phyloP scores from a whole-genome alignment of 805 yeast species.

The Kluyveromyces aestuarii region DNA sequence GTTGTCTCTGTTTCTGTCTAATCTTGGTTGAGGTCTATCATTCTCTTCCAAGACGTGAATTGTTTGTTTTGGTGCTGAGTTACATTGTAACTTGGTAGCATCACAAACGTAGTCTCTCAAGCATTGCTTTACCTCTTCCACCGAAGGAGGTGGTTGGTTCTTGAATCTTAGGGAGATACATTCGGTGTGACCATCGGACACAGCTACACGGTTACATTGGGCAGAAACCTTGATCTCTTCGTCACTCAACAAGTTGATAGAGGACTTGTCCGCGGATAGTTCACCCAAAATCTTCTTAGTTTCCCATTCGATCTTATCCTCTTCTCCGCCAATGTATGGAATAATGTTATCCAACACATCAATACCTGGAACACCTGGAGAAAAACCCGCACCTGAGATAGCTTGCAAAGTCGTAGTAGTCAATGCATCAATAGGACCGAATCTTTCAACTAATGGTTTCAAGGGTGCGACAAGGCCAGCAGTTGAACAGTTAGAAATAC shows the following conservation, averaged over 20 bases:
- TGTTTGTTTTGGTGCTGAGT: conserved; percentile 87
- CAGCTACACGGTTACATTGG: conserved; percentile 95
- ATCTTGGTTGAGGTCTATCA: conserved; percentile 96
- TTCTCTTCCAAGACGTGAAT: conserved; percentile 85
- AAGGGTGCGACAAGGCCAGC: conserved; percentile 96
- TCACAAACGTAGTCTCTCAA: conserved; percentile 73
- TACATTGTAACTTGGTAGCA: conserved; percentile 69
- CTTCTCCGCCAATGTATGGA: conserved; percentile 94
- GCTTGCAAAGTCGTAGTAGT: conserved; percentile 94
- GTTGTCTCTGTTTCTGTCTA: conserved; percentile 89
- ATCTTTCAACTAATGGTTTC: conserved; percentile 81
- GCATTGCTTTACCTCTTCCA: conserved; percentile 66
- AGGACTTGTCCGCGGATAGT: conserved; percentile 41
- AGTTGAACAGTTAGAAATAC: conserved; percentile 97
- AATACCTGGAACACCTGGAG: conserved; percentile 95
- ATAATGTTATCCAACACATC: conserved; percentile 91
- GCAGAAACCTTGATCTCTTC: conserved; percentile 83
- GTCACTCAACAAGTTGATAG: conserved; percentile 49
- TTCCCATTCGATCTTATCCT: conserved; percentile 98
- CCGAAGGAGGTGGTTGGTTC: conserved; percentile 73
- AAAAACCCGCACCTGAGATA: conserved; percentile 95
- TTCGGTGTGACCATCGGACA: conserved; percentile 96
- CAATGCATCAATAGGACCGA: conserved; percentile 83
- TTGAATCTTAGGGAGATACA: conserved; percentile 82
- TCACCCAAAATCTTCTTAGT: conserved; percentile 86